These are phyloP conservation scores for Colletotrichum tropicicola DNA, from an alignment of 2,329 filamentous ascomycete species.

Conservation along the genomic window DNA sequence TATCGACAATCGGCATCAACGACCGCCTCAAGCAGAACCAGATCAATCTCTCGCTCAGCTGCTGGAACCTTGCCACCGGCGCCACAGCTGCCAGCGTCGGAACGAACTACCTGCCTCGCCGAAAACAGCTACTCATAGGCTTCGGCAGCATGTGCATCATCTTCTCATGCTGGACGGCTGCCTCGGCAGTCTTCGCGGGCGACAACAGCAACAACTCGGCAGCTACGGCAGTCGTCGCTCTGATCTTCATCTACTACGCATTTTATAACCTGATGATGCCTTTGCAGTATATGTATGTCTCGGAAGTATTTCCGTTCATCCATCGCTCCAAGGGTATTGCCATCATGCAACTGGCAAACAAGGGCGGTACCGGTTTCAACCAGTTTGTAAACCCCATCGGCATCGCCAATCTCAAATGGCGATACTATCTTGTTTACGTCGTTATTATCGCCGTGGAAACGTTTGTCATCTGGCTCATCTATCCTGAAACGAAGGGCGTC, in stretches of 20 bases:
- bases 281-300: conserved; percentile 32
- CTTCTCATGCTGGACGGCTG: conserved; percentile 16
- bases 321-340: conserved; percentile 37
- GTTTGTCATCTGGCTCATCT: not conserved
- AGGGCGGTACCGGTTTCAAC: conserved; percentile 38
- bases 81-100: not conserved
- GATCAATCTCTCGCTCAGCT: conserved; percentile 4
- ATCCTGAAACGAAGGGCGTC: not conserved
- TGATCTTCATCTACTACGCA: conserved; percentile 48
- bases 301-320: conserved; percentile 38
- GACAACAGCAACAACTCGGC: not conserved
- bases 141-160: not conserved
- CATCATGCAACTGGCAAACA: conserved; percentile 34
- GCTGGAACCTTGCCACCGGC: not conserved
- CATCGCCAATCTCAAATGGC: conserved; percentile 37
- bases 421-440: conserved; percentile 32
- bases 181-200: conserved; percentile 12
- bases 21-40: not conserved
- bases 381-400: conserved; percentile 47
- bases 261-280: conserved; percentile 5
- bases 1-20: not conserved
- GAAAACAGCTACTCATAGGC: not conserved
- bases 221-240: conserved; percentile 32
- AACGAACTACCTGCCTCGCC: not conserved
- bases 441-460: not conserved